Evolutionary conservation across 192 early-diverging fungal genomes (phyloP).

Genomic region (Backusella liffmaniae): DNA sequence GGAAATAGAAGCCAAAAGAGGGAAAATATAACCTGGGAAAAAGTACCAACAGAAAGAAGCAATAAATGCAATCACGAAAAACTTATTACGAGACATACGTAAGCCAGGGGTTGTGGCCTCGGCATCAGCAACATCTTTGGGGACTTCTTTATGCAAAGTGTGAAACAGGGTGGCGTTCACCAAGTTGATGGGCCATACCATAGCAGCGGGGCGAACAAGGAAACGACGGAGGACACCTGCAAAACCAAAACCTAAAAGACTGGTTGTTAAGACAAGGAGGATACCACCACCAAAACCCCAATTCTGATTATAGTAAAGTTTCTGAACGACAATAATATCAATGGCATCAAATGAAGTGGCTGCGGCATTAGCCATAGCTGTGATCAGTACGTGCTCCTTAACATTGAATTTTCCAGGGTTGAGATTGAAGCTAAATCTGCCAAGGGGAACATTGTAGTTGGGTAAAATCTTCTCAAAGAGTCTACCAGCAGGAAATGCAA

Average conservation of each 20-base stretch:
- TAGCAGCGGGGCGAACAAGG: constrained; percentile 45
- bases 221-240: constrained; percentile 42
- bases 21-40: constrained; percentile 68
- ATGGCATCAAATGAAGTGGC: constrained; percentile 74
- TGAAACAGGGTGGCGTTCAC: constrained; percentile 52
- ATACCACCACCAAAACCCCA: constrained; percentile 64
- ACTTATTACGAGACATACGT: constrained; percentile 33
- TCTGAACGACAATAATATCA: constrained; percentile 71
- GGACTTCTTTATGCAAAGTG: constrained; percentile 40
- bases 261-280: constrained; percentile 68
- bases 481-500: constrained; percentile 74
- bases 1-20: constrained; percentile 60
- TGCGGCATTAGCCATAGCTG: constrained; percentile 70
- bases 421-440: constrained; percentile 50
- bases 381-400: constrained; percentile 88
- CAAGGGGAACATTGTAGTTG: constrained; percentile 43
- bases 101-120: constrained; percentile 26
- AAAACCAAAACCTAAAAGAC: constrained; percentile 46
- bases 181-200: constrained; percentile 51
- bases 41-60: constrained; percentile 53
- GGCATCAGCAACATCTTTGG: constrained; percentile 26
- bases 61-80: constrained; percentile 44
- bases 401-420: constrained; percentile 88
- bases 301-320: constrained; percentile 64
- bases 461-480: constrained; percentile 64